Base-by-base conservation (phyloP, 108 stramenopile species). In the Craspedostauros australis region DNA sequence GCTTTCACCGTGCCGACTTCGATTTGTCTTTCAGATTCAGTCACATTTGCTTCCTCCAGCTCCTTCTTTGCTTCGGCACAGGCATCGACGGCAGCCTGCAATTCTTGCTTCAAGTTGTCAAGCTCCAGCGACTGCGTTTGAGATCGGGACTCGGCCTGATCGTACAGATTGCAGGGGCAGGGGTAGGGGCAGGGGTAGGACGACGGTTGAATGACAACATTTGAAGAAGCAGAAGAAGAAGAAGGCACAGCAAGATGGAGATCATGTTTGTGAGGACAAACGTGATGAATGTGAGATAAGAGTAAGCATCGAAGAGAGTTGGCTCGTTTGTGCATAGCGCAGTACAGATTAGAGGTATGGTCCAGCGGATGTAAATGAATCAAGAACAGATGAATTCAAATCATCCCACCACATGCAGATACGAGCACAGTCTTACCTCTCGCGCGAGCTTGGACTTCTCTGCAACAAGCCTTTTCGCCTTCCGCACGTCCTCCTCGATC, bases 1-100 rank as follows among this genome's bases (percentile, higher is more conserved):
- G 82, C 79, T 50, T 88, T 86, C 8, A 79, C 75, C 40, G 86
- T 80, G 19, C 80, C 83, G 38, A 96, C 86, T 37, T 79, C 68
- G 39, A 90, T 87, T 62, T 83, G 74, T 7, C 70, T 49, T 22
- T 66, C 57, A 22, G 53, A 57, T 55, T 87, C 86, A 47, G 73
- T 73, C 19, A 82, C 64, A 36, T 41, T 57, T 3, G 88, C 79
- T 30, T 79, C 82, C 19, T 81, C 50, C 9, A 92, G 44, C 1
- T 72, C 79, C 41, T 72, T 63, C 55, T 86, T 66, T 5, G 90
- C 73, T 26, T 58, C 62, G 6, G 31, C 30, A 11, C 86, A 81
- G 22, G 64, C 72, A 33, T 91, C 88, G 37, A 75, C 53, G 12
- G 88, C 86, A 12, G 74, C 66, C 8, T 51, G 36, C 1, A 91